Percentiles rank a stretch among this genome's conserved stretches.
Conservation (phyloP, 805 yeast species). For the Wickerhamomyces ciferrii region DNA sequence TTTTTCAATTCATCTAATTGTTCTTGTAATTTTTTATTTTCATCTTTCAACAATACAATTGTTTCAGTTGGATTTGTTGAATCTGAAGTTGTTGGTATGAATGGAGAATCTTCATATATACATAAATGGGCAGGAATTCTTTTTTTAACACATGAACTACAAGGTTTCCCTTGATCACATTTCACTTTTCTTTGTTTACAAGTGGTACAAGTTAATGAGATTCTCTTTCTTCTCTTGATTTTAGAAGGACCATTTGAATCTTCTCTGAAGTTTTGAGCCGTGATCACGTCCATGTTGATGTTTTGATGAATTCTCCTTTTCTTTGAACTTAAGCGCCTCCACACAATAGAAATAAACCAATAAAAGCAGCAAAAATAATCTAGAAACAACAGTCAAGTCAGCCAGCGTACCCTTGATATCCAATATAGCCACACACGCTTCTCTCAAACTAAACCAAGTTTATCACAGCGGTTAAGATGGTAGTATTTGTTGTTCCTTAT, state of each 20-base stretch:
- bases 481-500: too few species aligned
- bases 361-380: too few species aligned
- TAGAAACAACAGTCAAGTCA: too few species aligned
- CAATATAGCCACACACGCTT: too few species aligned
- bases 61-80: conserved; percentile 8
- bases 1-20: conserved; percentile 9
- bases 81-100: conserved; percentile 21
- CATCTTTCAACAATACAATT: conserved; percentile 8
- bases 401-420: too few species aligned
- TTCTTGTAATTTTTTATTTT: conserved; percentile 12
- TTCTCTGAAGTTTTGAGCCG: background rate
- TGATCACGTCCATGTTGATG: conserved; percentile 1
- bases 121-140: conserved; percentile 18
- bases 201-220: conserved; percentile 14
- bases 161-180: conserved; percentile 21
- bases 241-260: background rate
- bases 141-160: conserved; percentile 18
- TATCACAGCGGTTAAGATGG: too few species aligned
- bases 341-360: too few species aligned
- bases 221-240: conserved; percentile 12
- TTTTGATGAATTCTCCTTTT: too few species aligned
- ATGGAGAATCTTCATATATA: conserved; percentile 22
- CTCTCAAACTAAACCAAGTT: too few species aligned
- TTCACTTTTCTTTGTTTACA: conserved; percentile 19
- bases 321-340: too few species aligned